Conservation (phyloP, 805 yeast genomes). For the Kodamaea sagamina region DNA sequence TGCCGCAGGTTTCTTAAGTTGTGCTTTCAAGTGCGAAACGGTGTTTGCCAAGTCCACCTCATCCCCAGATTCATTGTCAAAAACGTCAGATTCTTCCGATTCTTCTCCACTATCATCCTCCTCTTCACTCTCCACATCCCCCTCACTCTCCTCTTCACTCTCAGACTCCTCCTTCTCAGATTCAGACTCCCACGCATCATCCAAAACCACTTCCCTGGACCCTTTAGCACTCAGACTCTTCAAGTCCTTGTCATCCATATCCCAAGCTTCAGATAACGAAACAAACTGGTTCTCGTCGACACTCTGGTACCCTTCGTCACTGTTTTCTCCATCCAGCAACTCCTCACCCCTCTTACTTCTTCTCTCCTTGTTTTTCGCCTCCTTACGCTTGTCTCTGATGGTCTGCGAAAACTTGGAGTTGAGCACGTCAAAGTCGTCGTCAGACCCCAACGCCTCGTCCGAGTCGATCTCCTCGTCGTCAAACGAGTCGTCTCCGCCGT, state of each 20-base stretch:
- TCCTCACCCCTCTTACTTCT: slow-evolving; percentile 27
- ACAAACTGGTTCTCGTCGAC: slow-evolving; percentile 75
- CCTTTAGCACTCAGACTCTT: slow-evolving; percentile 18
- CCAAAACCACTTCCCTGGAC: slow-evolving; percentile 28
- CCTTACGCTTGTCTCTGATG: slow-evolving; percentile 55
- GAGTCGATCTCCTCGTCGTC: slow-evolving; percentile 75
- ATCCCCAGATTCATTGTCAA: slow-evolving; percentile 42
- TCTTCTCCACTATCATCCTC: slow-evolving; percentile 28
- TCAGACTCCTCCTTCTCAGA: slow-evolving; percentile 25
- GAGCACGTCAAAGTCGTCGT: slow-evolving; percentile 63
- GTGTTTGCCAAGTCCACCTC: slow-evolving; percentile 55
- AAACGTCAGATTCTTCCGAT: slow-evolving; percentile 17
- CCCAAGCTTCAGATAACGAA: slow-evolving; percentile 89
- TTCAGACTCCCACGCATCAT: slow-evolving; percentile 31
- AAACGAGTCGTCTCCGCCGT: slow-evolving; percentile 32
- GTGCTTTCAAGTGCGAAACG: slow-evolving; percentile 40
- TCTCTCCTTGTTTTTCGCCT: slow-evolving; percentile 32
- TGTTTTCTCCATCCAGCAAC: slow-evolving; percentile 28
- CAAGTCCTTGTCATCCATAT: slow-evolving; percentile 61
- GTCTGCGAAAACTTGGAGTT: slow-evolving; percentile 71
- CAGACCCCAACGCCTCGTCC: slow-evolving; percentile 87
- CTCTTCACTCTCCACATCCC: slow-evolving; percentile 26
- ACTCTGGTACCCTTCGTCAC: slow-evolving; percentile 60
- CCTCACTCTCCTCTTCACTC: slow-evolving; percentile 25
- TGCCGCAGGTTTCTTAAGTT: slow-evolving; percentile 34